Conservation (phyloP, 1,139 yeast genomes). For the Blastobotrys elegans region DNA sequence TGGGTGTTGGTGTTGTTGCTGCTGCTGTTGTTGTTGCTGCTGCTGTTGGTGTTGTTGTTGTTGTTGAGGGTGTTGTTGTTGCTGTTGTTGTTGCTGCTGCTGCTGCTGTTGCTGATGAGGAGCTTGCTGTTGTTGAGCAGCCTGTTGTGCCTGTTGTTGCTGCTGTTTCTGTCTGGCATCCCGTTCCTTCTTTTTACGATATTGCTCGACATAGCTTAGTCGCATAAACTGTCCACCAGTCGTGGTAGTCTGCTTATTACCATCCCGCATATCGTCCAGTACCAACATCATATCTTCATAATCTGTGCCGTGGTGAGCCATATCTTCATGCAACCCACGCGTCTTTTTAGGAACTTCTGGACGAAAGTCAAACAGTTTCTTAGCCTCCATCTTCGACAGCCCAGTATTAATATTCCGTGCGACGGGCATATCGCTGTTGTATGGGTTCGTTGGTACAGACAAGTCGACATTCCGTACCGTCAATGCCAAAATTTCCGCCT, state of each 20-base stretch:
- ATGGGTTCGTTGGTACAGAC: constrained; percentile 47
- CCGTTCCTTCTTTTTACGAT: constrained; percentile 35
- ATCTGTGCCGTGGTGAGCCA: constrained; percentile 67
- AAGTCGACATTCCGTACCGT: constrained; percentile 74
- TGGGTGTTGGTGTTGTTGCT: constrained; percentile 16
- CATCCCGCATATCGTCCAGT: constrained; percentile 33
- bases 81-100: constrained; percentile 12
- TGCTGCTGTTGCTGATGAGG: constrained; percentile 15
- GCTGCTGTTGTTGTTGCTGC: constrained; percentile 9
- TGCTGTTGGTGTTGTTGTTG: constrained; percentile 8
- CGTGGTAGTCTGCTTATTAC: constrained; percentile 18
- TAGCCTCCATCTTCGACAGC: constrained; percentile 15
- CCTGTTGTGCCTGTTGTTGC: constrained; percentile 22
- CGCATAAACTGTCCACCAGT: constrained; percentile 38
- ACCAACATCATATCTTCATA: constrained; percentile 85
- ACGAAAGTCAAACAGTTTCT: constrained; percentile 24
- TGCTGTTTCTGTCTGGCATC: constrained; percentile 19
- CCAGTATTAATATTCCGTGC: constrained; percentile 5
- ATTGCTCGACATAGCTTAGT: constrained; percentile 39
- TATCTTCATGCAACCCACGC: constrained; percentile 51
- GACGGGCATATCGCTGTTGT: neutral
- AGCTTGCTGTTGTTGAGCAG: constrained; percentile 15
- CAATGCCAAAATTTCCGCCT: constrained; percentile 72
- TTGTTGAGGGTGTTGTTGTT: neutral
- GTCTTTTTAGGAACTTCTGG: constrained; percentile 24